Evolutionary conservation across 805 yeast genomes (phyloP), one percentile per base, ranked within the genome.

Genomic region (Blastobotrys mokoenaii): DNA sequence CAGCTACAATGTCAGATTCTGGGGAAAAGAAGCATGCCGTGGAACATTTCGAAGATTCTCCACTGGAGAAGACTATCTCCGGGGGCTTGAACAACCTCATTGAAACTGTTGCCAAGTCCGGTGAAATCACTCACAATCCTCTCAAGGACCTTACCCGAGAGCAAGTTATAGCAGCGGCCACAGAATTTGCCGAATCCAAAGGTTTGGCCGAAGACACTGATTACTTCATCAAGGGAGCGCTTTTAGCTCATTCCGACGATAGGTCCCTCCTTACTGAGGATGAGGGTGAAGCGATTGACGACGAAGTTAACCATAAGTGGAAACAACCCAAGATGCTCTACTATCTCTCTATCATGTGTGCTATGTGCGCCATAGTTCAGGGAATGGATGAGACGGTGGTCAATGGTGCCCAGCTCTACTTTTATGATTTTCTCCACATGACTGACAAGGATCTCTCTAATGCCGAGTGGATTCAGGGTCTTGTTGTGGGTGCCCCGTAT

Each of bases 331-430:
- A 44, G 30, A 47, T 66, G 11, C 60, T 71, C 59, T 68, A 74
- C 56, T 54, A 67, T 61, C 71, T 75, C 16, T 73, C 77, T 61
- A 72, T 79, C 7, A 64, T 79, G 55, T 78, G 82, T 39, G 80
- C 85, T 2, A 67, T 80, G 69, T 79, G 84, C 41, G 77, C 77
- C 14, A 82, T 84, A 3, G 79, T 82, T 3, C 83, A 80, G 58
- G 87, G 87, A 44, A 79, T 79, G 84, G 87, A 81, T 59, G 84
- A 81, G 59, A 73, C 84, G 5, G 85, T 79, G 8, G 66, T 78
- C 47, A 79, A 80, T 51, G 87, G 86, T 32, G 86, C 86, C 17
- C 76, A 73, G 40, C 59, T 79, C 18, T 75, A 72, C 50, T 59
- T 60, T 44, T 48, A 50, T 15, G 43, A 50, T 35, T 47, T 56